Percentiles rank a stretch among this genome's conserved stretches.
Conservation (phyloP, 768 basidiomycete species). For the Rhodotorula sphaerocarpa region DNA sequence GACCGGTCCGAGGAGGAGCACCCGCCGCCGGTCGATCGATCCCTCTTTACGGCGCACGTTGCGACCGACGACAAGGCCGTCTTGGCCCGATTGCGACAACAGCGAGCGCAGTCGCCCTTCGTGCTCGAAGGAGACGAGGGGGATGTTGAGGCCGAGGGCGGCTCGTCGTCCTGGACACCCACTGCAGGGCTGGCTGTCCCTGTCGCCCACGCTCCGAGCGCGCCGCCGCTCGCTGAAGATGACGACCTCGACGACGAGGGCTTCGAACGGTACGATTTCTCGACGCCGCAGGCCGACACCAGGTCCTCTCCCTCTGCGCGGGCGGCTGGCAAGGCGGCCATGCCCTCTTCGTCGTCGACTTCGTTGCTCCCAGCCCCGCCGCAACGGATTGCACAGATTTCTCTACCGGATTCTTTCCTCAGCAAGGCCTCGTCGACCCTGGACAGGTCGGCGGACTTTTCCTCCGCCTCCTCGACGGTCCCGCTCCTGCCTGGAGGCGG, state of each 20-base stretch:
- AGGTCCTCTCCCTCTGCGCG: not conserved
- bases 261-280: constrained; percentile 11
- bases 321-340: too few relatives aligned
- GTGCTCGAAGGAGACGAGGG: not conserved
- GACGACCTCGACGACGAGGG: constrained; percentile 26
- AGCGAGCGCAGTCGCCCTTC: not conserved
- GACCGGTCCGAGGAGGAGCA: constrained; percentile 17
- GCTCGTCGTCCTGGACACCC: too few relatives aligned
- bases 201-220: too few relatives aligned
- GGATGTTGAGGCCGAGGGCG: not conserved
- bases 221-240: constrained; percentile 8
- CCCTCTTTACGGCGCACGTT: constrained; percentile 23
- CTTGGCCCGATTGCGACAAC: constrained; percentile 9
- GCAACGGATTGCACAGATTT: not conserved
- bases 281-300: too few relatives aligned
- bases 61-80: constrained; percentile 34
- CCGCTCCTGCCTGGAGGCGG: not conserved
- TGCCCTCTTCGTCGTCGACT: too few relatives aligned
- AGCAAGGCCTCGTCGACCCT: not conserved
- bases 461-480: not conserved
- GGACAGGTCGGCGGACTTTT: too few relatives aligned
- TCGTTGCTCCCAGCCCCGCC: constrained; percentile 12
- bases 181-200: too few relatives aligned
- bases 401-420: not conserved
- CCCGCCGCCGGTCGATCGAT: constrained; percentile 12